These are phyloP conservation scores for Populus hybrid DNA, from an alignment of 441 rosid genomes.

Conservation along the genomic window DNA sequence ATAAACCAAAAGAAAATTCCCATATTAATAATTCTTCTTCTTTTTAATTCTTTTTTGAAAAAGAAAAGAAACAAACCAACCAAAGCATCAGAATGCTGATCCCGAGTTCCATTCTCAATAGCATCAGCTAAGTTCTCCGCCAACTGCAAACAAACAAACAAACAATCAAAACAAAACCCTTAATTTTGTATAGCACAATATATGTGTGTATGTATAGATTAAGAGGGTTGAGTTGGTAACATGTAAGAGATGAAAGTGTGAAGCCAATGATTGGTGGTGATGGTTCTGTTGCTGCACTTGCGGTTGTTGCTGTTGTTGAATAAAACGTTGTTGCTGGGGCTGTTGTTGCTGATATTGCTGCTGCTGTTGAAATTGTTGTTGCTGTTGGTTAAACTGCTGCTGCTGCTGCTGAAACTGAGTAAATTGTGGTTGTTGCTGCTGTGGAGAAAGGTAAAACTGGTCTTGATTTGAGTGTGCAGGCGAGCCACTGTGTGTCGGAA, in stretches of 20 bases:
- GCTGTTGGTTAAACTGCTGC: constrained; percentile 34
- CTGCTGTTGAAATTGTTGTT: constrained; percentile 32
- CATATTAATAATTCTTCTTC: neutral
- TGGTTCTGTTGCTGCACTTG: constrained; percentile 50
- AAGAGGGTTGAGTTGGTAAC: constrained; percentile 23
- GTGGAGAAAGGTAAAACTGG: constrained; percentile 37
- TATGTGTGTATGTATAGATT: neutral
- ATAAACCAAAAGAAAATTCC: neutral
- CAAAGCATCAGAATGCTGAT: constrained; percentile 81
- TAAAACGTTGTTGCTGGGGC: constrained; percentile 21
- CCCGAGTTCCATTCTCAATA: constrained; percentile 69
- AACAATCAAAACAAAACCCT: neutral
- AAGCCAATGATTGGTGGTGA: constrained; percentile 84
- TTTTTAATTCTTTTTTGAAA: too few relatives aligned
- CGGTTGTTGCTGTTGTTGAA: constrained; percentile 26
- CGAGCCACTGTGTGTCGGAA: constrained; percentile 49
- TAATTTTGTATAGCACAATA: neutral
- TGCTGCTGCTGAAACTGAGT: constrained; percentile 25
- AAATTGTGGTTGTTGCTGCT: constrained; percentile 9
- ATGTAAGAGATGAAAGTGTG: constrained; percentile 76
- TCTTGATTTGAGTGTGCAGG: constrained; percentile 70
- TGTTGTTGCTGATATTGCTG: constrained; percentile 36
- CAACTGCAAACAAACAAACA: constrained; percentile 37
- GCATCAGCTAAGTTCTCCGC: constrained; percentile 70
- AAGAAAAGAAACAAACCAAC: constrained; percentile 31